Conservation (phyloP, 495 filamentous ascomycete genomes). For the Pyrenula aspistea region DNA sequence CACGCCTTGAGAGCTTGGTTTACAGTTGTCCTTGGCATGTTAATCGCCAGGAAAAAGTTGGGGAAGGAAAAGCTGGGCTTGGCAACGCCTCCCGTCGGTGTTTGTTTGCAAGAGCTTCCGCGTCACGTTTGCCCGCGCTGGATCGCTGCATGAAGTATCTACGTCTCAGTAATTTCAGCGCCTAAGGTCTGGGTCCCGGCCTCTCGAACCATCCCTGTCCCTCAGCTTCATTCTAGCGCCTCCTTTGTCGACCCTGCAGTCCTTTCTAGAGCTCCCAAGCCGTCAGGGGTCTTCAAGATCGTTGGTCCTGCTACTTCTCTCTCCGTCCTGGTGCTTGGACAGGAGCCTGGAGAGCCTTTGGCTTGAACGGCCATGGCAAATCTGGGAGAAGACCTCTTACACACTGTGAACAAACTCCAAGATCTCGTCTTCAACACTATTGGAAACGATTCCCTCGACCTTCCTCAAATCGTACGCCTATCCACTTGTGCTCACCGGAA, state of each 20-base stretch:
- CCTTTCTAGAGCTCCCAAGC: neutral
- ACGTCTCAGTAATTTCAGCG: neutral
- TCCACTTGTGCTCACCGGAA: slow-evolving; percentile 4
- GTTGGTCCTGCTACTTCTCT: neutral
- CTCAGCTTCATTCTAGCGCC: neutral
- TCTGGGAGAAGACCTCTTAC: slow-evolving; percentile 84
- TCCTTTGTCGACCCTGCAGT: neutral
- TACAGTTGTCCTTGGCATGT: too few species aligned
- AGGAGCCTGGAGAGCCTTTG: neutral
- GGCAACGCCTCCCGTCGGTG: neutral
- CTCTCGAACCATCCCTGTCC: neutral
- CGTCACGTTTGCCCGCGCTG: neutral
- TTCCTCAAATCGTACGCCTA: slow-evolving; percentile 87
- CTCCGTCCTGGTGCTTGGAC: neutral
- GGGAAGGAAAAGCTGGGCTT: too few species aligned
- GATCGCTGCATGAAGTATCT: neutral
- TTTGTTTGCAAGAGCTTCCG: neutral
- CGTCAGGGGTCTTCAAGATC: neutral
- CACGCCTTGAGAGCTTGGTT: too few species aligned
- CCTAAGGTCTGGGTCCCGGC: neutral
- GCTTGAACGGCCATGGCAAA: slow-evolving; percentile 38
- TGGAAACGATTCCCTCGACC: slow-evolving; percentile 92
- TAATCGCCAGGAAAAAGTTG: too few species aligned
- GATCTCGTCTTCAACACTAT: slow-evolving; percentile 99
- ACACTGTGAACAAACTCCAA: slow-evolving; percentile 91